These are phyloP conservation scores for Penicillium chermesinum DNA, from an alignment of 495 filamentous ascomycete species.

Conservation along the genomic window DNA sequence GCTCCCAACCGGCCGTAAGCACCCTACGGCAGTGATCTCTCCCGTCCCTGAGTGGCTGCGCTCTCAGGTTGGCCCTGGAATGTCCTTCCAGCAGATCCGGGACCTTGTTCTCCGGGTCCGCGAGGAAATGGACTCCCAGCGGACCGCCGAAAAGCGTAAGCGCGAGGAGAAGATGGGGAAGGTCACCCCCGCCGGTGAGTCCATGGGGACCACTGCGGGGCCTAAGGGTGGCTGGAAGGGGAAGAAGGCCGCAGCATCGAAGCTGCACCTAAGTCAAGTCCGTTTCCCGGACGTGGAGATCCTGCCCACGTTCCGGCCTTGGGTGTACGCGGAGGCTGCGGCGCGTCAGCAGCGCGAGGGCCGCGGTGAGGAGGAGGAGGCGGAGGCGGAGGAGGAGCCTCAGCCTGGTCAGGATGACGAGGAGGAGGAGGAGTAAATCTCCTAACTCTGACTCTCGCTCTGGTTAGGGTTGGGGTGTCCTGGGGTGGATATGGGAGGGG, in stretches of 20 bases:
- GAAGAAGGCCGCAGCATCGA: background rate
- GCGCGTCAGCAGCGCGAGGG: background rate
- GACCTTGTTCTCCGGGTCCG: conserved; percentile 20
- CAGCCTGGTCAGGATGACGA: background rate
- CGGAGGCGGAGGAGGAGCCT: background rate
- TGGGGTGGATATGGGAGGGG: too few relatives aligned
- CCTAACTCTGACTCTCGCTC: too few relatives aligned
- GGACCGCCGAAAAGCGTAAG: background rate
- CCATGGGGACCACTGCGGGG: background rate
- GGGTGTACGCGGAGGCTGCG: conserved; percentile 18
- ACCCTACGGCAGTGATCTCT: conserved; percentile 18
- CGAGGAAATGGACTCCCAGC: conserved; percentile 11
- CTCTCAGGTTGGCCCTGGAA: conserved; percentile 17
- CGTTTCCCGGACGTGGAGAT: conserved; percentile 65
- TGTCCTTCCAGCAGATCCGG: conserved; percentile 30
- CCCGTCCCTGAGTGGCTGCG: conserved; percentile 36
- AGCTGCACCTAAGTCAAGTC: conserved; percentile 1
- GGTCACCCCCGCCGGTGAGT: background rate
- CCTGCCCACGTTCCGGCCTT: conserved; percentile 48
- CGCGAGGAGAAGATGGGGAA: background rate
- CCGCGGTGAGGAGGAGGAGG: background rate
- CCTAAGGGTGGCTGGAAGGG: conserved; percentile 1
- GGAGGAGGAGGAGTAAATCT: background rate
- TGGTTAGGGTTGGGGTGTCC: too few relatives aligned
- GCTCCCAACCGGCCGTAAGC: background rate